Percentiles rank a stretch among this genome's conserved stretches.
phyloP scores from a whole-genome alignment of 2,329 filamentous ascomycete species.

The Colletotrichum higginsianum region DNA sequence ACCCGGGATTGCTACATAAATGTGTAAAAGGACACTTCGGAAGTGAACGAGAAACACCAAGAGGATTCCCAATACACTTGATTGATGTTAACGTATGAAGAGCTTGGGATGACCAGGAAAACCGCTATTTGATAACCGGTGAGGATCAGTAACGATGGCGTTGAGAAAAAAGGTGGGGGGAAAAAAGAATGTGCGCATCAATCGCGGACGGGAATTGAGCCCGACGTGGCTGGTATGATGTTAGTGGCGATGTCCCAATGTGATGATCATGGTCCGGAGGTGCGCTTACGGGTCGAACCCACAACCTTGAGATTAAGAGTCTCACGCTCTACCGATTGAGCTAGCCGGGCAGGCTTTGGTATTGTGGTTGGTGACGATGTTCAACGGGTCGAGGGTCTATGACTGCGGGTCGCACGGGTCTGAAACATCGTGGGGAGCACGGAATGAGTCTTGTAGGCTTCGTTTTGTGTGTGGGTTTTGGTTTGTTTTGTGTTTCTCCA shows the following conservation, averaged over 20 bases:
- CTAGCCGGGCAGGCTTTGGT: conserved; percentile 63
- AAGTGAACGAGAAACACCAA: too few species aligned
- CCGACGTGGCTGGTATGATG: conserved; percentile 29
- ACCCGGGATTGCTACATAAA: too few species aligned
- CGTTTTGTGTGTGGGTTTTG: not conserved
- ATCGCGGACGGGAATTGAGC: conserved; percentile 38
- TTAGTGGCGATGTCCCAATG: not conserved
- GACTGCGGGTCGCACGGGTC: conserved; percentile 3
- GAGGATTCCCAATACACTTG: too few species aligned
- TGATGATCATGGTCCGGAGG: not conserved
- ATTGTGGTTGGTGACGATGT: conserved; percentile 3
- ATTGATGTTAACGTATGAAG: too few species aligned
- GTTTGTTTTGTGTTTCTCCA: not conserved
- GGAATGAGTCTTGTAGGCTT: not conserved
- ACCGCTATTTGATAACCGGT: not conserved
- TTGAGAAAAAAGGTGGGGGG: not conserved
- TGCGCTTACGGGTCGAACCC: conserved; percentile 60
- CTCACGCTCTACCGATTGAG: conserved; percentile 82
- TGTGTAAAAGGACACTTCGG: too few species aligned
- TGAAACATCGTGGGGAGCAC: not conserved
- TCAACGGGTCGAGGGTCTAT: not conserved
- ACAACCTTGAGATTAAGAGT: conserved; percentile 76
- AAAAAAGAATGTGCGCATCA: not conserved
- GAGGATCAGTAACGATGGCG: too few species aligned
- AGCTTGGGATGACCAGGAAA: too few species aligned